These are phyloP conservation scores for Exophiala lecanii-corni DNA, from an alignment of 2,329 filamentous ascomycete genomes.

Conservation along the genomic window DNA sequence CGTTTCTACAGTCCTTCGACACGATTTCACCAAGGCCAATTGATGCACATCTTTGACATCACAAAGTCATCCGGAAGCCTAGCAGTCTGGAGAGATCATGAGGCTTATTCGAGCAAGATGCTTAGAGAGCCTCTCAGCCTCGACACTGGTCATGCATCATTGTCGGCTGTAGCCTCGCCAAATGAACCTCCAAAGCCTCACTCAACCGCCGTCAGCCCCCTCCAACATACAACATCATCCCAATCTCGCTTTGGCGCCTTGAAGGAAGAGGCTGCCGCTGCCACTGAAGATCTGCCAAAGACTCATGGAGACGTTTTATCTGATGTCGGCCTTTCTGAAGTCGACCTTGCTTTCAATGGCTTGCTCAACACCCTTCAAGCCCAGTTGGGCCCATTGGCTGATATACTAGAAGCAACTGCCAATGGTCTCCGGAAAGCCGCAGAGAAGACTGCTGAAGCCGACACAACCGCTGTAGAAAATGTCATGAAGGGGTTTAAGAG, in stretches of 20 bases:
- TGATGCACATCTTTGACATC: slow-evolving; percentile 46
- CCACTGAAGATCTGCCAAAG: too few relatives aligned
- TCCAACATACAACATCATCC: not conserved
- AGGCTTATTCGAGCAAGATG: slow-evolving; percentile 21
- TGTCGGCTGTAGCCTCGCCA: not conserved
- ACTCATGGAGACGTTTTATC: too few relatives aligned
- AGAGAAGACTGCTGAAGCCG: slow-evolving; percentile 34
- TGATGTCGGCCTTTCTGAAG: too few relatives aligned
- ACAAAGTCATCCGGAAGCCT: slow-evolving; percentile 17
- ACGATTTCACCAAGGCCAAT: slow-evolving; percentile 20
- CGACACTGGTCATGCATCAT: not conserved
- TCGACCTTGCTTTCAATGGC: slow-evolving; percentile 34
- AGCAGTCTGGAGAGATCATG: slow-evolving; percentile 24
- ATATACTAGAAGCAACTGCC: slow-evolving; percentile 36
- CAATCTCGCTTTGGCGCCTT: too few relatives aligned
- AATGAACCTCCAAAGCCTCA: not conserved
- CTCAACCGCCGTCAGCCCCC: not conserved
- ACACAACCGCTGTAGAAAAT: slow-evolving; percentile 35
- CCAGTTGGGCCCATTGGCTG: slow-evolving; percentile 34
- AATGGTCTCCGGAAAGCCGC: slow-evolving; percentile 33
- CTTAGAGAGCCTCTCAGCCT: not conserved
- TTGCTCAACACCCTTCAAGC: slow-evolving; percentile 32
- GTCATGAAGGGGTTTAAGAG: slow-evolving; percentile 36
- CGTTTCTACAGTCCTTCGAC: slow-evolving; percentile 5
- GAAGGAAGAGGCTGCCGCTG: not conserved